Evolutionary conservation across 495 filamentous ascomycete genomes (phyloP).

Genomic region (Penicillium salamii): DNA sequence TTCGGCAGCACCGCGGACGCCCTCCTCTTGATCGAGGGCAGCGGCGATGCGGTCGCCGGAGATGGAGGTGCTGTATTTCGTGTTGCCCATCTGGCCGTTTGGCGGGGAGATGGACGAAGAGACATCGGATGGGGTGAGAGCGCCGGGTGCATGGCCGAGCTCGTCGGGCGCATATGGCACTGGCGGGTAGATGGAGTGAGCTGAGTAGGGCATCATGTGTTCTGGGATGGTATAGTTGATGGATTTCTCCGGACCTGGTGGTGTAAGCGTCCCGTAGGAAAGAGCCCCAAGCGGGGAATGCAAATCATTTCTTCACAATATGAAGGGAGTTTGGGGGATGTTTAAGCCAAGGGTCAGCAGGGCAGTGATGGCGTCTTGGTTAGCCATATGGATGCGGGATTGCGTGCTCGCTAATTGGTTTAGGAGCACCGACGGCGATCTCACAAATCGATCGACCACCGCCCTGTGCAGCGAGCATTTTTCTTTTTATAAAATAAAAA

Average conservation of each 20-base stretch:
- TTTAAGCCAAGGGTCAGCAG: constrained; percentile 12
- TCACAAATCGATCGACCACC: constrained; percentile 8
- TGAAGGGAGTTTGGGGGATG: constrained; percentile 11
- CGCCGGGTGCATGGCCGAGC: constrained; percentile 36
- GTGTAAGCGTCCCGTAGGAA: constrained; percentile 25
- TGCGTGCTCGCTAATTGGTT: constrained; percentile 39
- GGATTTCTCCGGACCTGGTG: constrained; percentile 32
- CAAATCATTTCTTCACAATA: constrained; percentile 15
- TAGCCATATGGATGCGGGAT: constrained; percentile 41
- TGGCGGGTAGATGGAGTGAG: constrained; percentile 45
- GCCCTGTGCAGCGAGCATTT: background rate
- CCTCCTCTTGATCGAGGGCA: constrained; percentile 40
- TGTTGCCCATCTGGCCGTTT: constrained; percentile 45
- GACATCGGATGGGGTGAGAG: constrained; percentile 45
- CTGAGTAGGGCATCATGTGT: constrained; percentile 45
- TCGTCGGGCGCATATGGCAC: constrained; percentile 44
- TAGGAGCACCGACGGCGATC: constrained; percentile 18
- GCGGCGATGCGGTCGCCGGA: constrained; percentile 43
- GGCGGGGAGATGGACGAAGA: constrained; percentile 48
- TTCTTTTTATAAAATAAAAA: background rate
- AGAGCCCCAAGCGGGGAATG: constrained; percentile 16
- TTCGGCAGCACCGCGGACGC: constrained; percentile 76
- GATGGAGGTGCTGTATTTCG: constrained; percentile 47
- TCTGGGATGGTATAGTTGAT: constrained; percentile 45
- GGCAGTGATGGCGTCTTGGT: constrained; percentile 10